These are phyloP conservation scores for Stentor coeruleus DNA, from an alignment of 73 alveolate species.

Conservation along the genomic window DNA sequence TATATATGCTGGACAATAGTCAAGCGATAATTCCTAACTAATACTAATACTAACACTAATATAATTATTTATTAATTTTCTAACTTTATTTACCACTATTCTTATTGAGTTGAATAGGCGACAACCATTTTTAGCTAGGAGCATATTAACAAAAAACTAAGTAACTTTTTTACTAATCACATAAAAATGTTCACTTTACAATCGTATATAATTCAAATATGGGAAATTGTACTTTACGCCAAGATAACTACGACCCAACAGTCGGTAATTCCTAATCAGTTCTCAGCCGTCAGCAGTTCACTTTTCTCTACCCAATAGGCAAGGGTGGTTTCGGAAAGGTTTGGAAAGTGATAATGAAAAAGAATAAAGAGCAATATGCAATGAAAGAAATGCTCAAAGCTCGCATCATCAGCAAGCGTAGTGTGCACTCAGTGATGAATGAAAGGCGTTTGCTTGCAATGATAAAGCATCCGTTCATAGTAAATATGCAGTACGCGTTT, in stretches of 20 bases:
- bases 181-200: no score
- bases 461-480: conserved; percentile 71
- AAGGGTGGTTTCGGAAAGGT: conserved; percentile 9
- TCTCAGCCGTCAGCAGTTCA: background rate
- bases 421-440: conserved; percentile 73
- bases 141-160: no score
- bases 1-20: no score
- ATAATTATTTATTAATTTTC: no score
- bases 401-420: conserved; percentile 71
- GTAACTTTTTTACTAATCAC: no score
- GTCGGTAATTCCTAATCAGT: background rate
- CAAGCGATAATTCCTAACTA: no score
- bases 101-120: no score
- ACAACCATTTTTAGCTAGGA: no score
- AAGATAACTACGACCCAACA: conserved; percentile 11
- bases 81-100: no score
- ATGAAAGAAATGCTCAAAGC: conserved; percentile 28
- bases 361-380: conserved; percentile 51
- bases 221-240: background rate
- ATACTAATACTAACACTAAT: no score
- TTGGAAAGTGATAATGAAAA: background rate
- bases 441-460: conserved; percentile 74
- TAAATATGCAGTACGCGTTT: conserved; percentile 91
- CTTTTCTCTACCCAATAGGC: background rate
- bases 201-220: no score